phyloP scores from a whole-genome alignment of 768 basidiomycete genomes.

The Leucocoprinus sp. region DNA sequence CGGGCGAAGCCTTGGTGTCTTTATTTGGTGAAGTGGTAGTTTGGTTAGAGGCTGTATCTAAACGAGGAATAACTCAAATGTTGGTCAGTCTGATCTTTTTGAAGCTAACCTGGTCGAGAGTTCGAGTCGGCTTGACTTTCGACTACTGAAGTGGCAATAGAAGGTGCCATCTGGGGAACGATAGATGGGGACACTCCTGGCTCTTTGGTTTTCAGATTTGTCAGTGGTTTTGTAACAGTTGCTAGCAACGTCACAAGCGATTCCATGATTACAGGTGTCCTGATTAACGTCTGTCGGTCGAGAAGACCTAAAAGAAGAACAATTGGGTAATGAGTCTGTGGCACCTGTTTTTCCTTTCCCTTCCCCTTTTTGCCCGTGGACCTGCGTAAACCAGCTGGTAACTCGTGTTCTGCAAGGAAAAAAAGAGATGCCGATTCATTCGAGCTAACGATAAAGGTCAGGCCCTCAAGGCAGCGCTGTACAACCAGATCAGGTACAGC shows the following conservation, averaged over 20 bases:
- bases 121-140: background rate
- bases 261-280: conserved; percentile 88
- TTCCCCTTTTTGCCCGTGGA: conserved; percentile 79
- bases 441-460: conserved; percentile 77
- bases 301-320: conserved; percentile 83
- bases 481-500: conserved; percentile 88
- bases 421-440: conserved; percentile 84
- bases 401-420: conserved; percentile 94
- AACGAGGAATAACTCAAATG: background rate
- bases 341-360: conserved; percentile 81
- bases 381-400: conserved; percentile 69
- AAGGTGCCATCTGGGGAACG: conserved; percentile 18
- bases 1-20: conserved; percentile 21
- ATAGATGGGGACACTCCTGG: conserved; percentile 19
- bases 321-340: conserved; percentile 84
- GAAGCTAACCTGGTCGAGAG: conserved; percentile 6
- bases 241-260: conserved; percentile 83
- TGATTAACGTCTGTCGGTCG: conserved; percentile 78
- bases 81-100: background rate
- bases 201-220: conserved; percentile 39
- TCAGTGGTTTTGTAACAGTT: conserved; percentile 79
- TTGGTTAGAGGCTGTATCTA: background rate
- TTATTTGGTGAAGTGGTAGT: conserved; percentile 11
- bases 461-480: conserved; percentile 87
- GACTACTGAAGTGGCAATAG: conserved; percentile 15